These are phyloP conservation scores for Baudoinia panamericana DNA, from an alignment of 495 filamentous ascomycete species.

Conservation along the genomic window DNA sequence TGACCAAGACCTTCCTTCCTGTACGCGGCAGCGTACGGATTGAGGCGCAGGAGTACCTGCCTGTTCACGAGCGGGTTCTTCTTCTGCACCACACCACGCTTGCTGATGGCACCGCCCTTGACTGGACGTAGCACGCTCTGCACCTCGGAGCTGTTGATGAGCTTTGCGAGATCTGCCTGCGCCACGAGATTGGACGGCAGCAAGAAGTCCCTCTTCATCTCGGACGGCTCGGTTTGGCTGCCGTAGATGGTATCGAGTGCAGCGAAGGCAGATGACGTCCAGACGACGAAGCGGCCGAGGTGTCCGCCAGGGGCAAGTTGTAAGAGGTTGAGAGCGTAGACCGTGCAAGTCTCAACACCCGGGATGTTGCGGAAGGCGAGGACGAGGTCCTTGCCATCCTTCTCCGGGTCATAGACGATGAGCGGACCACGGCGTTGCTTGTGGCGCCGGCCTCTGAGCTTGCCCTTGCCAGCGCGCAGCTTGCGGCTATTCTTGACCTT, in stretches of 20 bases:
- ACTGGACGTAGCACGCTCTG: constrained; percentile 82
- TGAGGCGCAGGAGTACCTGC: constrained; percentile 91
- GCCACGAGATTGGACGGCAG: constrained; percentile 76
- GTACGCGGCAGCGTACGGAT: constrained; percentile 87
- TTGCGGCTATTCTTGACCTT: constrained; percentile 92
- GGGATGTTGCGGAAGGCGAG: constrained; percentile 94
- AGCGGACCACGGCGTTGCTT: constrained; percentile 94
- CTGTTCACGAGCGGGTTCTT: constrained; percentile 98
- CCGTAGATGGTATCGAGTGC: constrained; percentile 95
- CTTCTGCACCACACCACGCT: constrained; percentile 88
- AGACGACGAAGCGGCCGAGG: constrained; percentile 97
- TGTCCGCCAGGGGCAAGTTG: constrained; percentile 98
- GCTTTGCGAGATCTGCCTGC: constrained; percentile 84
- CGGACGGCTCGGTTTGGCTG: constrained; percentile 65
- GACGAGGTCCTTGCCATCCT: constrained; percentile 82
- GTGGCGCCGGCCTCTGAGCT: constrained; percentile 86
- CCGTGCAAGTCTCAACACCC: constrained; percentile 91
- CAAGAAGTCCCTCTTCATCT: constrained; percentile 96
- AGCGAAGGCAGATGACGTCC: constrained; percentile 92
- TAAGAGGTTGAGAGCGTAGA: constrained; percentile 93
- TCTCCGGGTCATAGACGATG: constrained; percentile 86
- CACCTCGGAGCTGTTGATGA: constrained; percentile 98
- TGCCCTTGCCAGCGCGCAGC: constrained; percentile 94
- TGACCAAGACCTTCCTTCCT: constrained; percentile 67
- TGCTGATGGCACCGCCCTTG: constrained; percentile 78